These are phyloP conservation scores for Cavenderia fasciculata DNA, from an alignment of 78 protist genomes.

Conservation along the genomic window DNA sequence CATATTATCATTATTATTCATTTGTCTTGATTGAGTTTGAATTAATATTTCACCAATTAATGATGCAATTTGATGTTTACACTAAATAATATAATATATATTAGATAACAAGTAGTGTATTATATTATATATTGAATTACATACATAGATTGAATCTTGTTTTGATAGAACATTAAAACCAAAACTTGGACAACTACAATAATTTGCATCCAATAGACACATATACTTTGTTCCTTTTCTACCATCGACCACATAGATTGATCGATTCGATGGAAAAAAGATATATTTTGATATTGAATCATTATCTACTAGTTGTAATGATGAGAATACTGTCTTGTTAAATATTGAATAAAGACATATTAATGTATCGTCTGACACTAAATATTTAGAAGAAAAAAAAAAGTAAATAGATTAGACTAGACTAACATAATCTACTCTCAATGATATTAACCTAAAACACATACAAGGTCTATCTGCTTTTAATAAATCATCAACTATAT, in stretches of 20 bases:
- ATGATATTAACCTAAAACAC: too few species aligned
- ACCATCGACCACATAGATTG: conserved; percentile 52
- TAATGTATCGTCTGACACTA: conserved; percentile 29
- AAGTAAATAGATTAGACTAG: not conserved
- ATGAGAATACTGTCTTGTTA: conserved; percentile 25
- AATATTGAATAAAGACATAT: conserved; percentile 47
- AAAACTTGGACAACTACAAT: conserved; percentile 69
- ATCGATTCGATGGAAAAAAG: conserved; percentile 36
- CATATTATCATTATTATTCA: too few species aligned
- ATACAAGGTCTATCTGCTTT: too few species aligned
- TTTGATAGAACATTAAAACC: conserved; percentile 7
- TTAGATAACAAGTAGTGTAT: not conserved
- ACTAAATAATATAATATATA: not conserved
- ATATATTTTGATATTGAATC: conserved; percentile 10
- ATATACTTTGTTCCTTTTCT: conserved; percentile 49
- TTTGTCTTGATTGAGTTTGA: too few species aligned
- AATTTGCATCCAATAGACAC: conserved; percentile 58
- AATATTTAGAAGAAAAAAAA: not conserved
- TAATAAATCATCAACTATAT: too few species aligned
- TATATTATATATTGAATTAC: not conserved
- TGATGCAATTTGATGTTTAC: conserved; percentile 62
- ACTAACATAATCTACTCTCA: too few species aligned
- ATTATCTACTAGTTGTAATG: conserved; percentile 45
- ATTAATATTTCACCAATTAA: conserved; percentile 8
- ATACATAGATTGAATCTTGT: conserved; percentile 27